A percentile compares a stretch with the other conserved stretches of the same genome.
These are phyloP conservation scores for Aspergillus sp. DNA, from an alignment of 2,329 filamentous ascomycete species.

Conservation along the genomic window DNA sequence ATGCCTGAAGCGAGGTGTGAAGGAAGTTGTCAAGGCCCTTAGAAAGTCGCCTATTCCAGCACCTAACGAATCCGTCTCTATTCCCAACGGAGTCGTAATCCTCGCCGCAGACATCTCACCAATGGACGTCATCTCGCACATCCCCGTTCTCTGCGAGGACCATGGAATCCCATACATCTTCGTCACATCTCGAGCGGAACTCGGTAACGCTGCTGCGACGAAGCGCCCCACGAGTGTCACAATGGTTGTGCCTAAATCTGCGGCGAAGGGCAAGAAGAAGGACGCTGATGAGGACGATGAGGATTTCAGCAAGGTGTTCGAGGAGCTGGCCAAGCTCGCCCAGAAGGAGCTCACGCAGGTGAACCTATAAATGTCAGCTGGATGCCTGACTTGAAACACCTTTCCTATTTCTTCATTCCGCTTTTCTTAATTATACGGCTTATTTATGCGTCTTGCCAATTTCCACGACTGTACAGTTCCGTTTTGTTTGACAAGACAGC, in stretches of 20 bases:
- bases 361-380: constrained; percentile 44
- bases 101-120: constrained; percentile 97
- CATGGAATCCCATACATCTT: constrained; percentile 97
- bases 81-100: constrained; percentile 75
- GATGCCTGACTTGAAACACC: constrained; percentile 14
- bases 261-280: constrained; percentile 52
- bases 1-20: constrained; percentile 94
- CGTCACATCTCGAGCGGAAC: constrained; percentile 85
- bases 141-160: constrained; percentile 96
- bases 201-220: constrained; percentile 88
- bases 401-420: constrained; percentile 24
- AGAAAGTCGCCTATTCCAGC: constrained; percentile 79
- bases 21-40: constrained; percentile 97
- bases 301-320: constrained; percentile 55
- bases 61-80: constrained; percentile 60
- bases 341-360: constrained; percentile 59
- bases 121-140: constrained; percentile 97
- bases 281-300: constrained; percentile 45
- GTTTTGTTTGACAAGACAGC: constrained; percentile 36
- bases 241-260: constrained; percentile 65
- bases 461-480: constrained; percentile 39
- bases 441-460: constrained; percentile 20
- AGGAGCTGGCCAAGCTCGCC: constrained; percentile 59
- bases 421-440: constrained; percentile 28
- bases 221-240: constrained; percentile 97